These are phyloP conservation scores for Geotrichum reessii DNA, from an alignment of 1,139 yeast species.

Conservation along the genomic window DNA sequence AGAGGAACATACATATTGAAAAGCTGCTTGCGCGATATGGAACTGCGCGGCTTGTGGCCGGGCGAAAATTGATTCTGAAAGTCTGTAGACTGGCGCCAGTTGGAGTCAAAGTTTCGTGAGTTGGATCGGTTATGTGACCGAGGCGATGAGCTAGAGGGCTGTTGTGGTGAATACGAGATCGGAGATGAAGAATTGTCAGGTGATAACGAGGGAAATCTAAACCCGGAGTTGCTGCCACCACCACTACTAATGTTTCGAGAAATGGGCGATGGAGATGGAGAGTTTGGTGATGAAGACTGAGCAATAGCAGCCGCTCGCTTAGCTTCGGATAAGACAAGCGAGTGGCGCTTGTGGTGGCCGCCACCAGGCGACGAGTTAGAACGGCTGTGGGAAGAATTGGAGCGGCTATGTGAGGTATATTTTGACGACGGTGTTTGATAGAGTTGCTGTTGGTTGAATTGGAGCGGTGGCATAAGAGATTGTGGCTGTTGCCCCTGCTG, in stretches of 20 bases:
- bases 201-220: slow-evolving; percentile 41
- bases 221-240: slow-evolving; percentile 31
- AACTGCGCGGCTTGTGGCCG: slow-evolving; percentile 19
- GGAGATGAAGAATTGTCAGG: slow-evolving; percentile 19
- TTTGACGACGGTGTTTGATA: slow-evolving; percentile 5
- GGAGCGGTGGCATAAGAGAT: neutral
- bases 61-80: slow-evolving; percentile 29
- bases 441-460: slow-evolving; percentile 11
- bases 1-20: slow-evolving; percentile 96
- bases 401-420: slow-evolving; percentile 1
- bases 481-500: slow-evolving; percentile 37
- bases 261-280: slow-evolving; percentile 1
- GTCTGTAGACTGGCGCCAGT: slow-evolving; percentile 32
- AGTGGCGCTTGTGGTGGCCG: slow-evolving; percentile 88
- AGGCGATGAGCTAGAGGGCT: slow-evolving; percentile 10
- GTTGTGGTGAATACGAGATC: neutral
- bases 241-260: slow-evolving; percentile 13
- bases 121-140: slow-evolving; percentile 40
- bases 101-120: slow-evolving; percentile 48
- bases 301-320: slow-evolving; percentile 93
- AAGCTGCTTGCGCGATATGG: slow-evolving; percentile 59
- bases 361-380: slow-evolving; percentile 25
- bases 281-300: slow-evolving; percentile 38
- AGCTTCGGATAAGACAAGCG: slow-evolving; percentile 86
- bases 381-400: neutral